Evolutionary conservation across 257 asterid genomes (phyloP), one percentile per base, ranked within the genome.

Genomic region (Plantago major): DNA sequence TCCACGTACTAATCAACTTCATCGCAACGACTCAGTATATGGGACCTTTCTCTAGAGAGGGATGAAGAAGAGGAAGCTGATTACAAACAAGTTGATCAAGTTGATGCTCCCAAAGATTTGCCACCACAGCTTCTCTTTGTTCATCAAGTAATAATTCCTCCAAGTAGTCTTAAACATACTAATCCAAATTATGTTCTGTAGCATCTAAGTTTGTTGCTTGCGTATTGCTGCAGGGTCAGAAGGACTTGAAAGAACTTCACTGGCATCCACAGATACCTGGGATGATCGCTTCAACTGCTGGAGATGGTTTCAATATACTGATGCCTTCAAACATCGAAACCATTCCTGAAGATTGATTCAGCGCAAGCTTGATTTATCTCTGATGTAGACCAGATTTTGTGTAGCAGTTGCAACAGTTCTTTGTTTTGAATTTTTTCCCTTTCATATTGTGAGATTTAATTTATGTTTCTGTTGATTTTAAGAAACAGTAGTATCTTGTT

Each of bases 241-340:
- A 80, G 81, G 95, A 89, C 78, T 78, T 89, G 93, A 92, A 89
- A 76, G 99, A 92, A 78, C 71, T 92, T 52, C 99, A 84, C 46
- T 92, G 97, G 99, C 96, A 92, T 65, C 51, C 95, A 17, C 97
- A 84, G 78, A 84, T 92, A 51, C 99, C 95, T n/a, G 99, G 96
- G 67, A 89, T 89, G 99, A 61, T 89, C 50, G 61, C 86, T 47
- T 83, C 96, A 42, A 92, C 99, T 0, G 95, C 97, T 3, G 81
- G 91, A n/a, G 99, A 92, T 77, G 95, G 97, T 63, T n/a, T n/a
- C n/a, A n/a, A n/a, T n/a, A n/a, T n/a, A n/a, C n/a, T n/a, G n/a
- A n/a, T n/a, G n/a, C n/a, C 86, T 82, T 64, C 86, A 91, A 73
- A 67, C 81, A 62, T 54, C 89, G 9, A 84, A 86, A 87, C 98